Evolutionary conservation across 192 early-diverging fungal species (phyloP), one percentile per base, ranked within the genome.

Genomic region (Funneliformis mosseae): DNA sequence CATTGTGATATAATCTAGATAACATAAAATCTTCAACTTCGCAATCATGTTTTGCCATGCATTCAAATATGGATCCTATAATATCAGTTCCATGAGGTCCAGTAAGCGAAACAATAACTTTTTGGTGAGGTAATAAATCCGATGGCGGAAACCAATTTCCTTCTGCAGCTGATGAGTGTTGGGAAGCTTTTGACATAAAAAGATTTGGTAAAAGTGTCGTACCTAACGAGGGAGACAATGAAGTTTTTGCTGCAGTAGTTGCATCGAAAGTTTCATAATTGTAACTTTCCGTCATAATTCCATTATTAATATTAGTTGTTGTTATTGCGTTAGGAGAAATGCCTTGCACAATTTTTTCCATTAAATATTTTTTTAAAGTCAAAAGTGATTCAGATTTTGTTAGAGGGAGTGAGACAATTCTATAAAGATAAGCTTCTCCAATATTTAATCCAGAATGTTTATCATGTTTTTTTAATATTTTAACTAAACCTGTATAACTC

Each of bases 71-170:
- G 9, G 91, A 92, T 64, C 93, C 95, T 81, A 96, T 95, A 80
- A 97, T 96, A 79, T 97, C 96, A 0, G 96, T 97, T 55, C 96
- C 96, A 81, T 97, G 96, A 12, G 93, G 92, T 7, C 96, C 96
- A 42, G 93, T 91, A 81, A 96, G 85, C 39, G 95, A 93, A 46
- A 96, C 90, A 69, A 95, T 86, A 11, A 95, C 92, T 14, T 92
- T 94, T 80, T 95, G 95, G 79, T 85, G 91, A 74, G 90, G 92
- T 66, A 88, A 80, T 60, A 86, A 83, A 12, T 84, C 81, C 64
- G 86, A 83, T 8, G 87, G 85, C 61, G 87, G 92, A 78, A 86
- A 90, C 39, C 81, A 84, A 27, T 83, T 87, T 73, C 84, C 82
- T 67, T 80, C 9, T 16, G 14, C 6, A 27, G 82, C 76, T 8